Conservation (phyloP, 2,329 filamentous ascomycete genomes). For the Trichophyton benhamiae region DNA sequence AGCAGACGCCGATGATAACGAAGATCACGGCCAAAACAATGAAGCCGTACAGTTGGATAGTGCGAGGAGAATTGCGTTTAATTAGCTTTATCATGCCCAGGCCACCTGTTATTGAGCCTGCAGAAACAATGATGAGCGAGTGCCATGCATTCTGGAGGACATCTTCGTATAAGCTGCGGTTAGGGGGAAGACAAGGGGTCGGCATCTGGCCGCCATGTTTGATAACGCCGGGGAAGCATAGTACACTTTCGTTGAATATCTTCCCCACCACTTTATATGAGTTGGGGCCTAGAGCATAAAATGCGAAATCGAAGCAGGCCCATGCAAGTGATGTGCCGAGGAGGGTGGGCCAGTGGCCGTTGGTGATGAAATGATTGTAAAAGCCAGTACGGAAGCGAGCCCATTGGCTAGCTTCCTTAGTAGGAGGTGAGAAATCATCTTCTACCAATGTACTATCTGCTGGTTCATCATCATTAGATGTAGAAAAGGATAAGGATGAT, state of each 20-base stretch:
- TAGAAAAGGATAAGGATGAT: neutral
- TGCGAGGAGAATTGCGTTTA: conserved; percentile 10
- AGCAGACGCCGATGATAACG: conserved; percentile 3
- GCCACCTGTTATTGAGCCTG: conserved; percentile 12
- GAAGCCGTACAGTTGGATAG: conserved; percentile 7
- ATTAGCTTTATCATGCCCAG: conserved; percentile 13
- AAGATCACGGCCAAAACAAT: conserved; percentile 1
- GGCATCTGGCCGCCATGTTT: neutral
- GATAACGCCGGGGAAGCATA: neutral
- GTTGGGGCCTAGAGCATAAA: conserved; percentile 13
- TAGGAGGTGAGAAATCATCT: neutral
- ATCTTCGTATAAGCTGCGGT: conserved; percentile 10
- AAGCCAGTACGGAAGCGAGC: conserved; percentile 10
- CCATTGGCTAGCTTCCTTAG: conserved; percentile 6
- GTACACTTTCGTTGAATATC: conserved; percentile 11
- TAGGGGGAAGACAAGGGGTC: neutral
- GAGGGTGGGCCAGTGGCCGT: conserved; percentile 13
- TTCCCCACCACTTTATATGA: conserved; percentile 12
- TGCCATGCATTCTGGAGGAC: conserved; percentile 12
- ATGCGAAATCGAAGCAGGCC: conserved; percentile 15
- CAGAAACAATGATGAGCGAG: conserved; percentile 14
- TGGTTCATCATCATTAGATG: neutral
- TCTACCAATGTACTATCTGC: neutral
- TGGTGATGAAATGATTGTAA: conserved; percentile 11
- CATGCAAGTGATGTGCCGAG: conserved; percentile 13